Base-by-base conservation (phyloP, 106 monocot species). In the Platanthera zijinensis region DNA sequence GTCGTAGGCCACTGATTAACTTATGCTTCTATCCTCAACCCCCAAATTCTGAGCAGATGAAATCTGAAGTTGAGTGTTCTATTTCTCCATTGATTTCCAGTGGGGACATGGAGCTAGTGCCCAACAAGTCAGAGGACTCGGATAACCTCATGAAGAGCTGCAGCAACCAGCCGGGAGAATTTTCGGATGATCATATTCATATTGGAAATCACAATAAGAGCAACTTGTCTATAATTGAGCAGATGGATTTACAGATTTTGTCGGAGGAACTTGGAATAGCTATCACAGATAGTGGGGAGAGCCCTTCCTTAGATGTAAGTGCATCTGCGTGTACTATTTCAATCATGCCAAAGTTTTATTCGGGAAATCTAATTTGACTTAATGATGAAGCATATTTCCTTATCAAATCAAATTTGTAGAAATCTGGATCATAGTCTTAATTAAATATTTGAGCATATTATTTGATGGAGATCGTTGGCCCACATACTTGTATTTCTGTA, bases 181-280 rank as follows among this genome's bases (percentile, higher is more conserved):
- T 61, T 77, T 82, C 84, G 53, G 95, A 92, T 82, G 84, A 80
- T 69, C 85, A 68, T 63, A 85, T 83, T 53, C 52, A 53, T 48
- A 76, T 82, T 80, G 92, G 85, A 50, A 77, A 76, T 72, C 81
- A 76, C 51, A 62, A 32, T 48, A 74, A 50, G 15, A 74, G 76
- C 30, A 79, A 77, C 80, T 64, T 76, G n/a, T 69, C 53, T 46
- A 21, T 89, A 39, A 83, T 56, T 12, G 96, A 96, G 73, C 90
- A 89, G 71, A 76, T 96, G 78, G 96, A 96, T 46, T 80, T 96
- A n/a, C 89, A 96, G 73, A 75, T 92, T 61, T 81, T 96, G 48
- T 93, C 96, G 25, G 96, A 96, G 72, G 87, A 96, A 83, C 96
- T 96, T 57, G 96, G 96, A 62, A 93, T 96, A 74, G 86, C 83